A percentile compares a stretch with the other conserved stretches of the same genome.
These are phyloP conservation scores for Endogone sp. DNA, from an alignment of 192 early-diverging fungal species.

Conservation along the genomic window DNA sequence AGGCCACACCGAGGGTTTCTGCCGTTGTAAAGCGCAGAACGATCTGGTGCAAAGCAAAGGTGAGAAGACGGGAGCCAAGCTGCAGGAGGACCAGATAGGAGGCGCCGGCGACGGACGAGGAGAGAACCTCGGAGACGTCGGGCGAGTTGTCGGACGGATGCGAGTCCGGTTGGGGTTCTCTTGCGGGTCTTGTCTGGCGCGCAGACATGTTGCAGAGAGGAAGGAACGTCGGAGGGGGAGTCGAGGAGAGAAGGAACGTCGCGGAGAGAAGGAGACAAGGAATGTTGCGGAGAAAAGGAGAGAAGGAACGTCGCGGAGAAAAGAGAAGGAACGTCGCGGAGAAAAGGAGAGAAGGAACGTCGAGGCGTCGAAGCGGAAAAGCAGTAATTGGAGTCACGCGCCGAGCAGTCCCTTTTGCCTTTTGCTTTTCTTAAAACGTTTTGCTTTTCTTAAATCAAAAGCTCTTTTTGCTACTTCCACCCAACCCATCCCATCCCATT, in stretches of 20 bases:
- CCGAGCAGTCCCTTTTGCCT: not conserved
- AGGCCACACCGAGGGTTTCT: constrained; percentile 76
- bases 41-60: constrained; percentile 80
- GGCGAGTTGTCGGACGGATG: too few species aligned
- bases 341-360: too few species aligned
- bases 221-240: not conserved
- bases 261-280: too few species aligned
- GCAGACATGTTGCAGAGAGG: too few species aligned
- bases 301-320: too few species aligned
- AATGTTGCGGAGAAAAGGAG: too few species aligned
- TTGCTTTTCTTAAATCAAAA: too few species aligned
- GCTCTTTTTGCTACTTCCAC: not conserved
- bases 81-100: constrained; percentile 75
- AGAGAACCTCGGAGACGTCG: constrained; percentile 27
- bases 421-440: not conserved
- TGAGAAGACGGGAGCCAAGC: constrained; percentile 66
- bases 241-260: too few species aligned
- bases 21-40: constrained; percentile 68
- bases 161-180: too few species aligned
- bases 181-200: too few species aligned
- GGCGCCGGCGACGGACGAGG: constrained; percentile 65
- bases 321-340: too few species aligned
- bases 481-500: not conserved
- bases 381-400: not conserved
- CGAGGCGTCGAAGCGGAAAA: too few species aligned